phyloP scores from a whole-genome alignment of 176 grass and related monocot species.

The Cenchrus purpureus region DNA sequence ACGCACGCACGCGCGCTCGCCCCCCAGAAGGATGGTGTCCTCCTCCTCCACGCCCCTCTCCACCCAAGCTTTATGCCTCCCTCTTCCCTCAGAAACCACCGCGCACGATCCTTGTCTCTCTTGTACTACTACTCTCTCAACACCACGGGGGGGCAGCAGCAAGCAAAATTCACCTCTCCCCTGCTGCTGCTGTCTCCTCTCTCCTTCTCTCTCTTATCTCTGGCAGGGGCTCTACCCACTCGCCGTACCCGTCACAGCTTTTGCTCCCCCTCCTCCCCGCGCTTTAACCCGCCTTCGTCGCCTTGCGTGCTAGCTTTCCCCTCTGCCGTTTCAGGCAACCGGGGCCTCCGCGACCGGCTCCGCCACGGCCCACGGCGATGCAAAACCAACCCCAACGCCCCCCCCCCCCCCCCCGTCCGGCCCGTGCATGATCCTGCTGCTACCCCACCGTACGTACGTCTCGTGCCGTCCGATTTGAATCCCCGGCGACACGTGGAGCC shows the following conservation, averaged over 20 bases:
- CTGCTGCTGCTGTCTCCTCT: neutral
- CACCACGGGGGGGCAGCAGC: neutral
- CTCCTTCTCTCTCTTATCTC: neutral
- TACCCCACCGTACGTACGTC: neutral
- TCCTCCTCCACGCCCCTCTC: neutral
- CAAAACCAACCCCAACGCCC: neutral
- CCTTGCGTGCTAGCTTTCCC: neutral
- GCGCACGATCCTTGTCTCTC: neutral
- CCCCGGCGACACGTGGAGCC: no score
- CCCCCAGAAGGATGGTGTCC: neutral
- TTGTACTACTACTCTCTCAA: neutral
- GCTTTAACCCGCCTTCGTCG: slow-evolving; percentile 24
- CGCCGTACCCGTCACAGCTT: slow-evolving; percentile 30
- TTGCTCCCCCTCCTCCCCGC: neutral
- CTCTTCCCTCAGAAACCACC: neutral
- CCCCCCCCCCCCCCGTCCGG: neutral
- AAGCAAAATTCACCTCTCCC: no score
- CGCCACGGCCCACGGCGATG: neutral
- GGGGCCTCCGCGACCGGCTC: neutral
- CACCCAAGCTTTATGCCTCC: neutral
- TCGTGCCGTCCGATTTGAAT: neutral
- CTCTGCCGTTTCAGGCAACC: slow-evolving; percentile 37
- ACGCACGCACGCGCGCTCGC: neutral
- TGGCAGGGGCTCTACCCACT: neutral
- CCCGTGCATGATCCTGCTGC: neutral